Evolutionary conservation across 1,284 basidiomycete species (phyloP), one percentile per base, ranked within the genome.

Genomic region (Cryptococcus floricola): DNA sequence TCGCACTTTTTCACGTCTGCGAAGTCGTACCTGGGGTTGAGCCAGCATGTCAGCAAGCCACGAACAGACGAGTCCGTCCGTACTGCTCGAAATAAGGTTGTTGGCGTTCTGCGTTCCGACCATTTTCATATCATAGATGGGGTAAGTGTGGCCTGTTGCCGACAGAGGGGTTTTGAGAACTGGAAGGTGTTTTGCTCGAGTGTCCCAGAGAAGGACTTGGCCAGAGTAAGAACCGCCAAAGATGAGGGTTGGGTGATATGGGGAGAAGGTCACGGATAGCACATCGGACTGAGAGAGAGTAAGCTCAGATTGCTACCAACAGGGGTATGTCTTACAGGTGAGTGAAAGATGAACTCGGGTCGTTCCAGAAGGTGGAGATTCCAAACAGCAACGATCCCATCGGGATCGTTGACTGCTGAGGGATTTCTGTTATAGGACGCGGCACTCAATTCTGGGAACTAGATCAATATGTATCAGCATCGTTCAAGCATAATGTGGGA

Each of bases 41-140:
- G 94, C 91, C 37, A 99, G 84, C 93, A 98, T 97, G 78, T 99
- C 96, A 3, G 97, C 88, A 39, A 95, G 81, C 96, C 96, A 99
- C 70, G 89, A 91, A 75, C 96, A 98, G 4, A 98, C 89, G 23
- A 88, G 88, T 0, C 96, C 96, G 73, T 99, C 96, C 2, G 94
- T 97, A 62, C 89, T 93, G 62, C 89, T 91, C 16, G 92, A 92
- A 56, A 98, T 91, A 54, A 99, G 79, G 70, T 95, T 96, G 75
- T 98, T 93, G 5, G 96, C 96, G 72, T 98, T 97, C 73, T 97
- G 94, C 4, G 94, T 96, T 10, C 96, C 96, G 23, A 98, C 89
- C 84, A 97, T 91, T 66, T 90, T 87, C 84, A 98, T 92, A 0
- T 89, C 88, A 79, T 98, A 98, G 42, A 99, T 92, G 2, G 96